Percentiles rank a stretch among this genome's conserved stretches.
Conservation (phyloP, 129 eudicot genomes). For the Calendula officinalis region DNA sequence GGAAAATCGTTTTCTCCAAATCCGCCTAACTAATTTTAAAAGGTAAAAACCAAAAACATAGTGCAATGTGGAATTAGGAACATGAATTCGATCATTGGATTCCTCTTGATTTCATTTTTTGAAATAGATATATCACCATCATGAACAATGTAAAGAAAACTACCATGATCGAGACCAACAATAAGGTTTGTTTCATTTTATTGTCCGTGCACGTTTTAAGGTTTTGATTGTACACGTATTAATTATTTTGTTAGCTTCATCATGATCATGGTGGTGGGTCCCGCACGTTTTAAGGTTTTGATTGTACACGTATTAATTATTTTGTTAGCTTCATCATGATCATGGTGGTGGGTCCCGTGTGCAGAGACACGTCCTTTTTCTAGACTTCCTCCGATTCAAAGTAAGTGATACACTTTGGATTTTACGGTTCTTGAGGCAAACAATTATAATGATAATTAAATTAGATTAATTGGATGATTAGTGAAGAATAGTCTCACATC, state of each 20-base stretch:
- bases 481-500: no score
- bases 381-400: no score
- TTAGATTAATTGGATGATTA: no score
- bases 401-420: no score
- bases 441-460: no score
- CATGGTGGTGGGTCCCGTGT: slow-evolving; percentile 15
- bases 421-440: no score
- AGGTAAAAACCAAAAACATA: no score
- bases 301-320: background rate
- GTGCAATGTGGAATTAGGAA: background rate
- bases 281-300: slow-evolving; percentile 18
- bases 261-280: slow-evolving; percentile 18
- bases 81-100: slow-evolving; percentile 12
- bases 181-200: slow-evolving; percentile 2
- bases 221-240: slow-evolving; percentile 2
- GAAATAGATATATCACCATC: slow-evolving; percentile 18
- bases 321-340: background rate
- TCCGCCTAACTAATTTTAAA: no score
- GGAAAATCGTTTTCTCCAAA: no score
- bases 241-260: background rate
- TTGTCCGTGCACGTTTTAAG: slow-evolving; percentile 22
- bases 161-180: slow-evolving; percentile 13
- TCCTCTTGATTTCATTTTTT: slow-evolving; percentile 4
- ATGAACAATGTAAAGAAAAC: slow-evolving; percentile 4
- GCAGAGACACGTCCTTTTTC: background rate